These are phyloP conservation scores for Colletotrichum melonis DNA, from an alignment of 2,329 filamentous ascomycete species.

Conservation along the genomic window DNA sequence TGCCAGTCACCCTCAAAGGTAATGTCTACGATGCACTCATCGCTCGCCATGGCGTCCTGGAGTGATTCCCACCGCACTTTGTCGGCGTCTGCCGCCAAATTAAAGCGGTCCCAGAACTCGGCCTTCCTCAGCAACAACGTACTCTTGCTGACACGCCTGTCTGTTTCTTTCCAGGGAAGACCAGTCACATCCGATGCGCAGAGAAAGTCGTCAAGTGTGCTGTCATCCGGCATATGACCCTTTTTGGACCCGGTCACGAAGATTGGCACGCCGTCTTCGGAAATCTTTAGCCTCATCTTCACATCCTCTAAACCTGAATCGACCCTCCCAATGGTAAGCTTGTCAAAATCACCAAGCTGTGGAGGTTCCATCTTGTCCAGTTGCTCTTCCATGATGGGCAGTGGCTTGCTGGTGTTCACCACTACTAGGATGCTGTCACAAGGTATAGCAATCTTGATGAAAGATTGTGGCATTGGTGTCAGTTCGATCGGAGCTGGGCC, in stretches of 20 bases:
- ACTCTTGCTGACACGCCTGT: neutral
- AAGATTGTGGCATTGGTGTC: constrained; percentile 20
- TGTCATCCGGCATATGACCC: neutral
- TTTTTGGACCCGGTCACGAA: constrained; percentile 19
- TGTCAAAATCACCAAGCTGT: constrained; percentile 1
- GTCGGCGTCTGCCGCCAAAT: constrained; percentile 2
- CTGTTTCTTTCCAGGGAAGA: constrained; percentile 16
- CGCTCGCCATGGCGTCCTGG: constrained; percentile 29
- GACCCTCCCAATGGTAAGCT: neutral
- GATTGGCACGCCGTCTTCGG: constrained; percentile 24
- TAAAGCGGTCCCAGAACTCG: constrained; percentile 26
- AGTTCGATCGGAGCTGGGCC: constrained; percentile 26
- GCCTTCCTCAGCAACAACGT: neutral
- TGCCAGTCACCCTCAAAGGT: constrained; percentile 18
- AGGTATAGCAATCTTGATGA: constrained; percentile 28
- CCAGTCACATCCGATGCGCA: constrained; percentile 3
- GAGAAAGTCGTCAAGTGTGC: constrained; percentile 26
- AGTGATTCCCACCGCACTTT: constrained; percentile 23
- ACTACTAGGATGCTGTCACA: constrained; percentile 11
- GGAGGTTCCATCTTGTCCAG: neutral
- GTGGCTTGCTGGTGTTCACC: neutral
- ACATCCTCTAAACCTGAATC: neutral
- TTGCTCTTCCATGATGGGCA: neutral
- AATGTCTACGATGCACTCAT: constrained; percentile 32
- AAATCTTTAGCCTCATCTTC: constrained; percentile 18